phyloP scores from a whole-genome alignment of 2,329 filamentous ascomycete species.

The Dryadomyces sulphureus region DNA sequence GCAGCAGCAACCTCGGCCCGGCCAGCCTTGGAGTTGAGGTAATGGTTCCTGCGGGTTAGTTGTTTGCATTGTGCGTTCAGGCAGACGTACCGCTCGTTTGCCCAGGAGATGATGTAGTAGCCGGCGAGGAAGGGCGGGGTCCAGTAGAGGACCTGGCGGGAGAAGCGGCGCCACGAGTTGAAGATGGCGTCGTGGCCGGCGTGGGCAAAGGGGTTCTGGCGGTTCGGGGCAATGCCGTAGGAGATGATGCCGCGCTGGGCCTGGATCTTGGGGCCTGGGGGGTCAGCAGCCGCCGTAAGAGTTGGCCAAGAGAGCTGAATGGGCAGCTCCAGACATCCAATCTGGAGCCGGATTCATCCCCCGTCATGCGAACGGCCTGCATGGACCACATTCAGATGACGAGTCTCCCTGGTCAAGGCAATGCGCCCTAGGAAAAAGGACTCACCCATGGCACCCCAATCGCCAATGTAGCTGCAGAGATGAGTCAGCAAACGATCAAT shows the following conservation, averaged over 20 bases:
- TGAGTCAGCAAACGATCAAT: background rate
- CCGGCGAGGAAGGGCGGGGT: constrained; percentile 61
- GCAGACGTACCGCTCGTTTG: constrained; percentile 60
- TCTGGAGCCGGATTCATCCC: background rate
- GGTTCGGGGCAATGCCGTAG: constrained; percentile 75
- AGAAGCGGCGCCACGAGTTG: constrained; percentile 84
- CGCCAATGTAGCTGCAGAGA: constrained; percentile 49
- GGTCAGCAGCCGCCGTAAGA: no score
- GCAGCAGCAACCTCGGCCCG: constrained; percentile 35
- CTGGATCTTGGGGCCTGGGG: constrained; percentile 9
- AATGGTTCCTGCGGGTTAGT: constrained; percentile 49
- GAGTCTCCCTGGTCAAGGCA: no score
- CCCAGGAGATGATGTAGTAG: constrained; percentile 84
- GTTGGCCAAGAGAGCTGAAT: no score
- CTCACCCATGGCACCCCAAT: constrained; percentile 65
- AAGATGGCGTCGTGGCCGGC: constrained; percentile 71
- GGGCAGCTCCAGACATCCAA: no score
- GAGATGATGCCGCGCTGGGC: constrained; percentile 46
- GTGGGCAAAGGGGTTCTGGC: constrained; percentile 75
- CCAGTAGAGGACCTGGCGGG: constrained; percentile 78
- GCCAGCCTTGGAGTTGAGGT: constrained; percentile 66
- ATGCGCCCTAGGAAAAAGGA: constrained; percentile 2
- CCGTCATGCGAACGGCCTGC: background rate
- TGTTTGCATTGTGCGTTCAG: background rate
- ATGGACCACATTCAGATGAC: no score